These are phyloP conservation scores for Polygonum aviculare DNA, from an alignment of 148 eudicot genomes.

Conservation along the genomic window DNA sequence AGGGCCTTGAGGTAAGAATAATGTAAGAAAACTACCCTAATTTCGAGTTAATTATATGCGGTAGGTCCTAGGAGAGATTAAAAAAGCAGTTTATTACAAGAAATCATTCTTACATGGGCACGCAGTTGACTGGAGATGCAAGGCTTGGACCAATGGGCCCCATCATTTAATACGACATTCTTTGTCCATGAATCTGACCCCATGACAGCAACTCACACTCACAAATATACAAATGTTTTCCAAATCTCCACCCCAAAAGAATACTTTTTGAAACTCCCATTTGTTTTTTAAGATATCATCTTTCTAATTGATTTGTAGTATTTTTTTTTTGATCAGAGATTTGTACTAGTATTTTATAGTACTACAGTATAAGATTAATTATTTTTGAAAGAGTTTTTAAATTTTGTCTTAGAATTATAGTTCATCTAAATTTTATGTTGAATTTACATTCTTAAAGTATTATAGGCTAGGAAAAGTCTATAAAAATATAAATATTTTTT, in stretches of 20 bases:
- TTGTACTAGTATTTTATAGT: too few relatives aligned
- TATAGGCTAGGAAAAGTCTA: too few relatives aligned
- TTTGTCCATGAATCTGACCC: constrained; percentile 1
- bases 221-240: background rate
- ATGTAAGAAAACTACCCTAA: too few relatives aligned
- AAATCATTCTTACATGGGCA: background rate
- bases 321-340: too few relatives aligned
- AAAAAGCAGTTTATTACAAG: background rate
- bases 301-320: background rate
- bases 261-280: background rate
- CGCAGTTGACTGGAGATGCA: background rate
- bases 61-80: background rate
- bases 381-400: too few relatives aligned
- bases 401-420: too few relatives aligned
- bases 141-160: background rate
- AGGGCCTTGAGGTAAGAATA: too few relatives aligned
- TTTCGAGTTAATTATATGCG: background rate
- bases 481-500: too few relatives aligned
- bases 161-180: constrained; percentile 2
- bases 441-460: too few relatives aligned
- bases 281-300: background rate
- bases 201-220: background rate
- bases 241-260: background rate
- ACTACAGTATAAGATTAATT: too few relatives aligned
- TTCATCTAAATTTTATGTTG: too few relatives aligned